These are phyloP conservation scores for Colletotrichum gigasporum DNA, from an alignment of 2,329 filamentous ascomycete genomes.

Conservation along the genomic window DNA sequence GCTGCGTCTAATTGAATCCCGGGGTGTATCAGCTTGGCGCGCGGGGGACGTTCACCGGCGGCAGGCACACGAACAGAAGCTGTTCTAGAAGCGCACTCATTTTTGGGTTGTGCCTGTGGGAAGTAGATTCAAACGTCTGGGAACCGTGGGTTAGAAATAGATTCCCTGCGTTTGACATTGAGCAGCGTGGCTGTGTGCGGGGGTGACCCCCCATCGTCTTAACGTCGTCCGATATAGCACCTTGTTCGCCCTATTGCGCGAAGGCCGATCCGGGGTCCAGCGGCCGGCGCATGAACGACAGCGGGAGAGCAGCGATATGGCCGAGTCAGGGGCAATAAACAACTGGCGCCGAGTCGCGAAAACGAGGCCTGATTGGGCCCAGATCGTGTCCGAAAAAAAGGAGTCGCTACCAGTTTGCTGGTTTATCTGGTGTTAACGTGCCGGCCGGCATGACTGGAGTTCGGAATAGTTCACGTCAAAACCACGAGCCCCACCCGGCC, in stretches of 20 bases:
- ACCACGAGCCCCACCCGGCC: neutral
- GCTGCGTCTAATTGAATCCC: neutral
- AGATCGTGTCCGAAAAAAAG: neutral
- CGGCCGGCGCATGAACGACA: conserved; percentile 18
- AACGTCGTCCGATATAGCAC: conserved; percentile 16
- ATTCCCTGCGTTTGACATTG: conserved; percentile 10
- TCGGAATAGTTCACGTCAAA: conserved; percentile 12
- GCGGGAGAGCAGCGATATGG: conserved; percentile 7
- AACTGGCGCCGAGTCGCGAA: neutral
- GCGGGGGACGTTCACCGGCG: neutral
- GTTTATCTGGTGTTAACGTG: neutral
- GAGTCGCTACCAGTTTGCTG: neutral
- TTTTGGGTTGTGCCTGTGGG: conserved; percentile 17
- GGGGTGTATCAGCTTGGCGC: neutral
- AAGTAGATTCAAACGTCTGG: conserved; percentile 14
- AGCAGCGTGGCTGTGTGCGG: neutral
- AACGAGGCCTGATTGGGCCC: neutral
- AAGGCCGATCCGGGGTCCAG: conserved; percentile 2
- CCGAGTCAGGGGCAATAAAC: conserved; percentile 22
- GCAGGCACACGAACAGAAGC: neutral
- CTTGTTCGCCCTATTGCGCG: conserved; percentile 1
- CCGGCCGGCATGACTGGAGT: neutral
- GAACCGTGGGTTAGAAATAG: conserved; percentile 7
- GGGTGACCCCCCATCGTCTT: conserved; percentile 7
- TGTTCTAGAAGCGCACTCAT: conserved; percentile 1